Base-by-base conservation (phyloP, 1,284 basidiomycete genomes). In the Fomitopsis pinicola region DNA sequence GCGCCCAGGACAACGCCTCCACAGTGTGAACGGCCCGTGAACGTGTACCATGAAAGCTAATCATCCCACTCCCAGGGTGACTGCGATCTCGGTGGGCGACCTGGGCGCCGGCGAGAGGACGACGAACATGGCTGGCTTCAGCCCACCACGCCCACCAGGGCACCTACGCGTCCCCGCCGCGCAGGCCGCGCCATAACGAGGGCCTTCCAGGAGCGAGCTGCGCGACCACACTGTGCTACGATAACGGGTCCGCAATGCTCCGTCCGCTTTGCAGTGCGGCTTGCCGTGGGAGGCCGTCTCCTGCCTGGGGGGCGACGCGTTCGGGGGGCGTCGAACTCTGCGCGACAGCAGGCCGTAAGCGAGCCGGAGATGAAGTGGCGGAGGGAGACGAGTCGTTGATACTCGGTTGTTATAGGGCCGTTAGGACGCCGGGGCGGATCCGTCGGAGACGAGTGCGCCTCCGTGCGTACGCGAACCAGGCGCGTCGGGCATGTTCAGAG, bases 1-100 rank as follows among this genome's bases (percentile, higher is more conserved):
- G 67, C 63, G 61, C 68, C 38, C 40, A 33, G 65, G 33, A 62
- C 64, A 8, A 42, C 68, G 59, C 68, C 71, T 36, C 74, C 74
- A 7, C 66, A 67, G 6, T 76, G 75, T 73, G 76, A 75, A 57
- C 68, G 72, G 46, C 75, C 73, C 54, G 48, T 33, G 48, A 50
- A 22, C 28, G 28, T n/a, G 17, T 28, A 50, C 48, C 26, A 33
- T 50, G 48, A 50, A 50, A 50, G 48, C 28, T 50, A 35, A 50
- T 50, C 48, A 50, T 22, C 28, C 28, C 19, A 50, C n/a, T 54
- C 52, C 35, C 52, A 54, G 36, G 52, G 14, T 8, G 48, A 33
- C 48, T 50, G 48, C 48, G 52, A 33, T 54, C 52, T 54, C 52
- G 52, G 19, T 33, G 33, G 28, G 35, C 14, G 8, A 35, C 17